Conservation (phyloP, 2,329 filamentous ascomycete genomes). For the Fusarium armeniacum region DNA sequence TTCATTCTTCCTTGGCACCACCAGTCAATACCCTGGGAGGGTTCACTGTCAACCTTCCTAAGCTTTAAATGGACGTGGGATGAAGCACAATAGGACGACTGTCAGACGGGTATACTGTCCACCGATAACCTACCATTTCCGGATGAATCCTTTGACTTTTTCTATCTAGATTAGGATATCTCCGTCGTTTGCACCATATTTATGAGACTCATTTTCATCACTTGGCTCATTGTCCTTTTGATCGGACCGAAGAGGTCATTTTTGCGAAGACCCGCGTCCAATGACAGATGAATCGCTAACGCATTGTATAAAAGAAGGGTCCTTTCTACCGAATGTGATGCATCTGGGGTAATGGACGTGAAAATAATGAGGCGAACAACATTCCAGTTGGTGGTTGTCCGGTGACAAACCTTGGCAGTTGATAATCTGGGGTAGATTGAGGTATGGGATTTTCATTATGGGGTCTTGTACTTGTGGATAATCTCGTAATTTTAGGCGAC, state of each 20-base stretch:
- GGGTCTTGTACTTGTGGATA: neutral
- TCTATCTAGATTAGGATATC: neutral
- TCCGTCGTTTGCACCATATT: neutral
- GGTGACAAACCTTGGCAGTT: slow-evolving; percentile 1
- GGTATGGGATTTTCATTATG: neutral
- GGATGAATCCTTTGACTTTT: slow-evolving; percentile 22
- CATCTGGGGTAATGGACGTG: neutral
- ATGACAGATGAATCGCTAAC: neutral
- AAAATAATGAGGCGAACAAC: neutral
- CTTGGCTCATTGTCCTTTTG: neutral
- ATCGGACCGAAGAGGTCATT: slow-evolving; percentile 11
- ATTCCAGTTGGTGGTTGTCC: neutral
- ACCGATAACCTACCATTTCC: slow-evolving; percentile 6
- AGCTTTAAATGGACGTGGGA: slow-evolving; percentile 12
- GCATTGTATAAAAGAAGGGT: neutral
- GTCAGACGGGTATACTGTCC: slow-evolving; percentile 6
- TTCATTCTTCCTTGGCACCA: slow-evolving; percentile 20
- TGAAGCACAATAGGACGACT: neutral
- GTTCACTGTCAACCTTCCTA: slow-evolving; percentile 32
- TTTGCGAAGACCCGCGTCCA: neutral
- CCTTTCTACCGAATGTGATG: slow-evolving; percentile 13
- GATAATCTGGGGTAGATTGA: neutral
- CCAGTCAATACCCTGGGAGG: slow-evolving; percentile 15
- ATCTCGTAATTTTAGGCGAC: neutral
- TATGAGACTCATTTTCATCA: neutral